Conservation (phyloP, 1,284 basidiomycete species). For the Stereum hirsutum region DNA sequence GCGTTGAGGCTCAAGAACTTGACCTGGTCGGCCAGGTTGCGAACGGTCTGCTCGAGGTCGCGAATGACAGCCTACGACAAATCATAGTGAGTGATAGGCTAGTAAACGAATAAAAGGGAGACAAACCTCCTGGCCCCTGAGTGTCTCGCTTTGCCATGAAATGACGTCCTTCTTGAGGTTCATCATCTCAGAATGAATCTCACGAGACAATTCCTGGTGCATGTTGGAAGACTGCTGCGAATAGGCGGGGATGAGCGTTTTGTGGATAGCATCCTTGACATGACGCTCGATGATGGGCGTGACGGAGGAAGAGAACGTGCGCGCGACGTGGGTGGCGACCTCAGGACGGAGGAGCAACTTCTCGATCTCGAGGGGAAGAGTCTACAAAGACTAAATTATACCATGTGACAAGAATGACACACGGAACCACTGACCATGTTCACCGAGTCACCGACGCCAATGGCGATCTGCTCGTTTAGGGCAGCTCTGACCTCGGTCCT, state of each 20-base stretch:
- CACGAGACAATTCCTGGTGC: conserved; percentile 69
- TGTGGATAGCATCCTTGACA: conserved; percentile 68
- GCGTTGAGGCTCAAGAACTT: conserved; percentile 62
- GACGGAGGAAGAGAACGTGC: conserved; percentile 55
- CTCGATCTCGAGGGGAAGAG: conserved; percentile 68
- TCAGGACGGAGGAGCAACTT: conserved; percentile 68
- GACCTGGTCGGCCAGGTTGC: conserved; percentile 66
- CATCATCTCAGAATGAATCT: conserved; percentile 65
- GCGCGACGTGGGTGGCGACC: conserved; percentile 64
- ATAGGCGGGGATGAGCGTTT: conserved; percentile 65
- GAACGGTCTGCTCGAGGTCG: conserved; percentile 68
- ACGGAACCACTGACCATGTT: conserved; percentile 52
- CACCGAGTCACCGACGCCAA: conserved; percentile 61
- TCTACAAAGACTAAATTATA: conserved; percentile 30
- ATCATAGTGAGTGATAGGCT: not conserved
- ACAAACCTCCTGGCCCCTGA: conserved; percentile 67
- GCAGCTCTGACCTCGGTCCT: conserved; percentile 68
- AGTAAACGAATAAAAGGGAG: not conserved
- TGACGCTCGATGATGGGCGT: conserved; percentile 69
- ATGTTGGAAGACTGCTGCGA: conserved; percentile 58
- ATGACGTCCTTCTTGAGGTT: conserved; percentile 68
- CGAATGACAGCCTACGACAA: conserved; percentile 53
- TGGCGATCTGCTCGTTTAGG: conserved; percentile 65
- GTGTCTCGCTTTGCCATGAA: conserved; percentile 67
- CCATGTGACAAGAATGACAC: conserved; percentile 2